Conservation (phyloP, 2,329 filamentous ascomycete species). For the Fusarium veterinarium region DNA sequence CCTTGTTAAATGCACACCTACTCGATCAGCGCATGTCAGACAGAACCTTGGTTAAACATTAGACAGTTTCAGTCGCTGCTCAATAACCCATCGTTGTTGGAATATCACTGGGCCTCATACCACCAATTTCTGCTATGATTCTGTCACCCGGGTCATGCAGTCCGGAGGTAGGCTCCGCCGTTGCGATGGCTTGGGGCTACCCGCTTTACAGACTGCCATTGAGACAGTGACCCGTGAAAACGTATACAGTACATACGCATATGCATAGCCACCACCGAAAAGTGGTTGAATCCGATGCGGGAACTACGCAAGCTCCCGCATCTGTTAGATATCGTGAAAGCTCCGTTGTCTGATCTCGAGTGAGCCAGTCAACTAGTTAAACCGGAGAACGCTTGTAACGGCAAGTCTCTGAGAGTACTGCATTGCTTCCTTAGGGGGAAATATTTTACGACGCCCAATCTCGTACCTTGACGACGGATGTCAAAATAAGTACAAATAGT, state of each 20-base stretch:
- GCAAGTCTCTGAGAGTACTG: constrained; percentile 1
- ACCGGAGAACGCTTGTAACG: not conserved
- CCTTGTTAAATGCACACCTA: not conserved
- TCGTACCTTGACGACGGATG: not conserved
- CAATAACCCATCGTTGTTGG: not conserved
- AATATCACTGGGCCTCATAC: not conserved
- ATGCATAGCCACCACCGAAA: not conserved
- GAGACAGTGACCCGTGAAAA: not conserved
- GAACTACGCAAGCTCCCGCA: not conserved
- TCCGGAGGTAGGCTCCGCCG: not conserved
- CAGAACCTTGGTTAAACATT: not conserved
- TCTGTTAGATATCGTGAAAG: not conserved
- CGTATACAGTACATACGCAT: not conserved
- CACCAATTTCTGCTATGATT: not conserved
- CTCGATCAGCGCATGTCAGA: not conserved
- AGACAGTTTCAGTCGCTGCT: not conserved
- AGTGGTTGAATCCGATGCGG: not conserved
- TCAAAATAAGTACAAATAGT: not conserved
- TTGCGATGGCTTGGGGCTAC: not conserved
- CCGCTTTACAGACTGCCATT: not conserved
- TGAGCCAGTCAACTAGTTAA: not conserved
- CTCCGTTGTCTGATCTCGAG: not conserved
- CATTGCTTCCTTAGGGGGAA: not conserved
- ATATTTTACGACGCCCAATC: not conserved
- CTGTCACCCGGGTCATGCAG: not conserved